Evolutionary conservation across 495 filamentous ascomycete species (phyloP), one percentile per base, ranked within the genome.

Genomic region (Xylaria venustula): DNA sequence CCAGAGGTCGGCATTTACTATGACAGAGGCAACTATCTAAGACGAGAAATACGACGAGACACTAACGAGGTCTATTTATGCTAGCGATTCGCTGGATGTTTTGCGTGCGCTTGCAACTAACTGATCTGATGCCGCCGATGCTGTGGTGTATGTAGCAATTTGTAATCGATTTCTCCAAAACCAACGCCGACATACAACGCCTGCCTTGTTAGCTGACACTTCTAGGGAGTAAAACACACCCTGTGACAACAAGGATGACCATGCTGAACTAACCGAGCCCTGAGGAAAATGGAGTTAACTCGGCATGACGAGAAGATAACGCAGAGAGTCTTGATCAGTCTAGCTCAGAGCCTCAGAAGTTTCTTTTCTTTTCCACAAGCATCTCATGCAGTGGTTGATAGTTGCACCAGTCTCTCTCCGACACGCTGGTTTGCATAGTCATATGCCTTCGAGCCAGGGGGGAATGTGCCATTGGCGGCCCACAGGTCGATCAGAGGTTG

Each of bases 401-500:
- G 61, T 63, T 81, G 76, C 48, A 81, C 60, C 41, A 81, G 50
- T 23, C 73, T 71, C 30, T 71, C 67, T 19, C 79, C 79, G 4
- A 66, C 77, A 37, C 75, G 74, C n/a, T 83, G 67, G 64, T 83
- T 84, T 53, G 82, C 79, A 56, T 77, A 82, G 50, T 78, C 79
- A 54, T 84, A 83, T 9, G 81, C 83, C 68, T 84, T 85, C 8
- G 79, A 83, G 40, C 90, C 89, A 0, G 86, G 81, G 2, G 92
- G 90, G 60, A 96, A 88, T 26, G 90, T 87, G 47, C 91, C 91
- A 62, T 91, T 90, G 57, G 85, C 87, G 52, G 91, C 86, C 86
- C 92, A 97, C 36, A 96, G 78, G 67, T 97, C 91, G 62, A 97
- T 89, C 67, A 97, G 71, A 11, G 90, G 88, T 78, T 93, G 90